Conservation (phyloP, 179 eudicot species). For the Camellia oleifera region DNA sequence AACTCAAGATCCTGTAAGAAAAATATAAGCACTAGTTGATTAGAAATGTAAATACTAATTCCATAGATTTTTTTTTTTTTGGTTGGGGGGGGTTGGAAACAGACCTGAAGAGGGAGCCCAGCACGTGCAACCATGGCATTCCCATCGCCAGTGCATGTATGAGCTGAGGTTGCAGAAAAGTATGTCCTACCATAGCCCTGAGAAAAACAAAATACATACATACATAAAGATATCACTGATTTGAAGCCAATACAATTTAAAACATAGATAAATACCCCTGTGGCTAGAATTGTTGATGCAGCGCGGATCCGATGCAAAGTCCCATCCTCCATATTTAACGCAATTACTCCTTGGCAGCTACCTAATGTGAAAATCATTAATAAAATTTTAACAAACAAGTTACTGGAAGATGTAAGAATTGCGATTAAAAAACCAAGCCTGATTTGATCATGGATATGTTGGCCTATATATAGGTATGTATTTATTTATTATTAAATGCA, state of each 20-base stretch:
- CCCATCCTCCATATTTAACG: slow-evolving; percentile 96
- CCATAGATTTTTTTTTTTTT: background rate
- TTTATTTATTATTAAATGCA: background rate
- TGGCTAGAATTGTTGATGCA: slow-evolving; percentile 89
- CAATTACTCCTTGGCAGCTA: slow-evolving; percentile 95
- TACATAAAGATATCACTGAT: background rate
- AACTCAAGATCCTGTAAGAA: slow-evolving; percentile 82
- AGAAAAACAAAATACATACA: background rate
- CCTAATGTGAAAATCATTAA: slow-evolving; percentile 40
- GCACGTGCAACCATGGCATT: slow-evolving; percentile 99
- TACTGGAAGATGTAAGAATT: background rate
- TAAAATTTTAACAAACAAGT: background rate
- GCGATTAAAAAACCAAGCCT: background rate
- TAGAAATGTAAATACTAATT: background rate
- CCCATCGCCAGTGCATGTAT: slow-evolving; percentile 99
- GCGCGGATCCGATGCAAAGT: slow-evolving; percentile 87
- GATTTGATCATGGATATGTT: background rate
- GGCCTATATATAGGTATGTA: background rate
- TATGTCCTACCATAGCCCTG: slow-evolving; percentile 97
- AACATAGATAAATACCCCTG: slow-evolving; percentile 63
- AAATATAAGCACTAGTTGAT: background rate
- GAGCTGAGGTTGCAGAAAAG: slow-evolving; percentile 99
- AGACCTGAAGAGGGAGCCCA: slow-evolving; percentile 88
- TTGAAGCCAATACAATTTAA: background rate
- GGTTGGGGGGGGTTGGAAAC: background rate